phyloP scores from a whole-genome alignment of 2,329 filamentous ascomycete genomes.

The Septoria linicola region DNA sequence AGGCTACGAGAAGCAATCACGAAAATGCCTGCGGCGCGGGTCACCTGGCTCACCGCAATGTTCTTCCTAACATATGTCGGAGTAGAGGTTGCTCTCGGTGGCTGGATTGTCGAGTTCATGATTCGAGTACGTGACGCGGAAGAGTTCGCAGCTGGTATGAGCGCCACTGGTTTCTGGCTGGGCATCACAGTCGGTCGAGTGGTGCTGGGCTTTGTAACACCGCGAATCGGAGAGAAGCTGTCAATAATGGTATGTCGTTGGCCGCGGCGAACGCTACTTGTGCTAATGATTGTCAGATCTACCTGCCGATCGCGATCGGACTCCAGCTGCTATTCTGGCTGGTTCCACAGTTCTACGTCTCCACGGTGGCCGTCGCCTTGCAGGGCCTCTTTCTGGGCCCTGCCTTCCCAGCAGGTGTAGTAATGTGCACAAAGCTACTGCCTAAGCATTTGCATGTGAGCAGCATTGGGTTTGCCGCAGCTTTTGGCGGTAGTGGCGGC shows the following conservation, averaged over 20 bases:
- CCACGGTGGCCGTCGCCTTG: slow-evolving; percentile 67
- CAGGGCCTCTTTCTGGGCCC: slow-evolving; percentile 80
- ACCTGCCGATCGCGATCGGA: slow-evolving; percentile 62
- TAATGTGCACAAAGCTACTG: slow-evolving; percentile 71
- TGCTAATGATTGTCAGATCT: slow-evolving; percentile 46
- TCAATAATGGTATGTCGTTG: slow-evolving; percentile 42
- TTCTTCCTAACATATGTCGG: slow-evolving; percentile 81
- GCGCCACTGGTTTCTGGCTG: slow-evolving; percentile 79
- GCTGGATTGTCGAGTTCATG: slow-evolving; percentile 88
- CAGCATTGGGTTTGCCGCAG: slow-evolving; percentile 77
- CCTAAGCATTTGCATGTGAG: slow-evolving; percentile 72
- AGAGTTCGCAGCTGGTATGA: slow-evolving; percentile 71
- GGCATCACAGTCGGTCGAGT: slow-evolving; percentile 75
- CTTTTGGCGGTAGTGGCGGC: slow-evolving; percentile 72
- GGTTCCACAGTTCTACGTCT: slow-evolving; percentile 72
- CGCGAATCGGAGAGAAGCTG: slow-evolving; percentile 67
- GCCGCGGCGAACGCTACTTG: not conserved
- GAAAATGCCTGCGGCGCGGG: slow-evolving; percentile 46
- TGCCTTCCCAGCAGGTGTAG: slow-evolving; percentile 72
- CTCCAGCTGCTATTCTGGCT: slow-evolving; percentile 78
- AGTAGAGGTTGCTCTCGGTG: slow-evolving; percentile 71
- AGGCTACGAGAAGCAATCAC: slow-evolving; percentile 53
- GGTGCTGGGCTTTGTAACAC: slow-evolving; percentile 72
- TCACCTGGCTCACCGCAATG: slow-evolving; percentile 70
- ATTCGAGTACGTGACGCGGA: slow-evolving; percentile 68